These are phyloP conservation scores for Kregervanrija fluxuum DNA, from an alignment of 805 yeast species.

Conservation along the genomic window DNA sequence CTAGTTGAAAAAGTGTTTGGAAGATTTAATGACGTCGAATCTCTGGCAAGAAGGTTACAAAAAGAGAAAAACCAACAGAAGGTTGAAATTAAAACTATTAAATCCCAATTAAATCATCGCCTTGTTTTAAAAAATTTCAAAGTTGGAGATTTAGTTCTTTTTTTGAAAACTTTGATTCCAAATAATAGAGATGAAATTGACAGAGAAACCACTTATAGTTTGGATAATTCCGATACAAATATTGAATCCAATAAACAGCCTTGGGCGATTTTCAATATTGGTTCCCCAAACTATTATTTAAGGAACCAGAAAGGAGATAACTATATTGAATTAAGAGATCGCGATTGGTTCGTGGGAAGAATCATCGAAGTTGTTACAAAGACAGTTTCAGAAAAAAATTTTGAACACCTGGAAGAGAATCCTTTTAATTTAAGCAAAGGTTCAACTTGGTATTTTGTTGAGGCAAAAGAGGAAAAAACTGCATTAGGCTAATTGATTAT, in stretches of 20 bases:
- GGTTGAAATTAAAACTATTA: slow-evolving; percentile 36
- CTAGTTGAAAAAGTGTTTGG: slow-evolving; percentile 42
- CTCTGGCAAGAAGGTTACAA: slow-evolving; percentile 76
- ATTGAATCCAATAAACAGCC: slow-evolving; percentile 33
- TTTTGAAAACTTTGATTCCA: slow-evolving; percentile 57
- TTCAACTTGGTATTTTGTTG: slow-evolving; percentile 54
- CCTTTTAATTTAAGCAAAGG: slow-evolving; percentile 65
- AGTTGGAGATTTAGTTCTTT: slow-evolving; percentile 71
- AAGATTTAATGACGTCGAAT: slow-evolving; percentile 84
- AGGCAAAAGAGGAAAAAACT: slow-evolving; percentile 38
- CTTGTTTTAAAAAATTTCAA: slow-evolving; percentile 64
- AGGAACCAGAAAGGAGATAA: slow-evolving; percentile 28
- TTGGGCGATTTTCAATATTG: slow-evolving; percentile 94
- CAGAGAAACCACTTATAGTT: slow-evolving; percentile 3
- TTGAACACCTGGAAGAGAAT: slow-evolving; percentile 34
- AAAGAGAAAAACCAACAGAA: slow-evolving; percentile 55
- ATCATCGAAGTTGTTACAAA: slow-evolving; percentile 51
- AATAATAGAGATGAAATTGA: not conserved
- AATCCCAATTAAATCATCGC: slow-evolving; percentile 36
- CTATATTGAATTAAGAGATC: slow-evolving; percentile 27
- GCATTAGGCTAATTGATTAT: not conserved
- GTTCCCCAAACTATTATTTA: slow-evolving; percentile 78
- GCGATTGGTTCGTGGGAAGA: slow-evolving; percentile 82
- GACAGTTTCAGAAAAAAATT: slow-evolving; percentile 39
- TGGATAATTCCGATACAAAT: not conserved